Conservation (phyloP, 805 yeast species). For the Myxozyma kluyveri region DNA sequence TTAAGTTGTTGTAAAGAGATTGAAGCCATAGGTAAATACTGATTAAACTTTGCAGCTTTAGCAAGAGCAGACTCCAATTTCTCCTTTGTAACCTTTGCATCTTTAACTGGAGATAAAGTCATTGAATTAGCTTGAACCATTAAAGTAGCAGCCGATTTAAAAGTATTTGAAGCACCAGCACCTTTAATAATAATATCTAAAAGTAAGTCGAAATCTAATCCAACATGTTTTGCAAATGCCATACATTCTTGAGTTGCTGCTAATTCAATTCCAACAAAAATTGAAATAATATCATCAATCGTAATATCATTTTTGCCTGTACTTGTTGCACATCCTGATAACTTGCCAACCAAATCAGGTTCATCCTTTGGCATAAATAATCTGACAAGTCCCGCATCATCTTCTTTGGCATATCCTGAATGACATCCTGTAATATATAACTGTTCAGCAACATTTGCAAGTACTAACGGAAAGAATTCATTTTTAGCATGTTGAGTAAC, state of each 20-base stretch:
- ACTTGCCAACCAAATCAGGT: slow-evolving; percentile 14
- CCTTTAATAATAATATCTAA: slow-evolving; percentile 19
- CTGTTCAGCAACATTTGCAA: slow-evolving; percentile 21
- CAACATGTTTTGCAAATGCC: slow-evolving; percentile 23
- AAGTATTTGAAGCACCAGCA: slow-evolving; percentile 19
- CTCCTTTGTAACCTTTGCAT: slow-evolving; percentile 3
- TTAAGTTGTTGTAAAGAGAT: slow-evolving; percentile 19
- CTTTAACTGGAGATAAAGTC: slow-evolving; percentile 5
- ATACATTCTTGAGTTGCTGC: slow-evolving; percentile 24
- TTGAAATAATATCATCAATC: slow-evolving; percentile 20
- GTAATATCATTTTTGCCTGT: slow-evolving; percentile 15
- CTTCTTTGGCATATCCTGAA: slow-evolving; percentile 14
- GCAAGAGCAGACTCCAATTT: slow-evolving; percentile 8
- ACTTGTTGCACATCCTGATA: slow-evolving; percentile 5
- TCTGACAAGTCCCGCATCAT: slow-evolving; percentile 25
- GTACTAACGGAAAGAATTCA: slow-evolving; percentile 15
- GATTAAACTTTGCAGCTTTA: slow-evolving; percentile 12
- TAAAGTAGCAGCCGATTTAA: slow-evolving; percentile 10
- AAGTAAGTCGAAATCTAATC: slow-evolving; percentile 17
- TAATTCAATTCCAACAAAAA: slow-evolving; percentile 22
- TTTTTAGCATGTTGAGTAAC: slow-evolving; percentile 21
- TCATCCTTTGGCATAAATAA: slow-evolving; percentile 14
- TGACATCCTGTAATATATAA: slow-evolving; percentile 12
- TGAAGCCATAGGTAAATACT: slow-evolving; percentile 22
- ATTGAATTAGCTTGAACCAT: slow-evolving; percentile 10